Base-by-base conservation (phyloP, 176 grass and related monocot genomes). In the Bromus sterilis region DNA sequence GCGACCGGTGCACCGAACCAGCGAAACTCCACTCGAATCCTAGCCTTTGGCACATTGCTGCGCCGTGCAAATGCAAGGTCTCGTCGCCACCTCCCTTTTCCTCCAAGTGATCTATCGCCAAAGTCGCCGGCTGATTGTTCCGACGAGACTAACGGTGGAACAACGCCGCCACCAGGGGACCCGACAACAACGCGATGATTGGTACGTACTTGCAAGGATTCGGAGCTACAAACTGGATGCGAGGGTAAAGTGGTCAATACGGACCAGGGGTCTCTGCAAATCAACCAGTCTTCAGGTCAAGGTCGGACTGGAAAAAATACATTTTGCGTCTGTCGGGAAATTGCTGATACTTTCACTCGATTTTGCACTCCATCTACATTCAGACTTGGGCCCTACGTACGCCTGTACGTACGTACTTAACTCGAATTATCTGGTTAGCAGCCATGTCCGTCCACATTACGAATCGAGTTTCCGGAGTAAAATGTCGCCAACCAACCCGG, bases 81-180 rank as follows among this genome's bases (percentile, higher is more conserved):
- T 62, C 58, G 58, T 33, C 61, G 61, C 6, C 29, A 7, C 31
- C 31, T 34, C 31, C 0, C 18, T 36, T 36, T 66, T 1, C 14
- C 36, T 3, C 6, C 39, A 43, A 44, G 67, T 21, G 48, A 53
- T 44, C 67, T 29, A 26, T 15, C 39, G 40, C 14, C 15, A 0
- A 73, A 49, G 70, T 73, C 39, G 41, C 48, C 21, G 26, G 9
- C n/a, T 56, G 70, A 46, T 81, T 56, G 25, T 74, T 81, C 70
- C 48, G 6, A 51, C 42, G 29, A 15, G 85, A 87, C 72, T 71
- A 87, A 77, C 61, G 63, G 63, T 49, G 33, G 85, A 87, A 69
- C 43, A 39, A 29, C 12, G 68, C 7, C 13, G 3, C 65, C 32
- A n/a, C n/a, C n/a, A 3, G 65, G 53, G 36, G 63, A 44, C 20